Base-by-base conservation (phyloP, 192 early-diverging fungal genomes). In the Coemansia sp. region DNA sequence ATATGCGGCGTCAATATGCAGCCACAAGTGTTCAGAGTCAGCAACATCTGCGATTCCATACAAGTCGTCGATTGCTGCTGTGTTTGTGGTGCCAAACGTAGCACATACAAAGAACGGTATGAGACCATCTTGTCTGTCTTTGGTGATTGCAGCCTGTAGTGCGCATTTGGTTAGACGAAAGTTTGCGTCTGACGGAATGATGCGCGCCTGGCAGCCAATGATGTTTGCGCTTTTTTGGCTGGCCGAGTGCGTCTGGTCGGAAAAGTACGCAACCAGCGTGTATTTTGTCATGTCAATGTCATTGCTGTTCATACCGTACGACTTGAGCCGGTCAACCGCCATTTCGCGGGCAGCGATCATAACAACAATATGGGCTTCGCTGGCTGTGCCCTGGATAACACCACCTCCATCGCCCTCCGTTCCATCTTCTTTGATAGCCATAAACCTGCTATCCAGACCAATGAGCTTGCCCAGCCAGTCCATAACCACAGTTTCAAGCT, bases 401-500 rank as follows among this genome's bases (percentile, higher is more conserved):
- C 87, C 87, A 7, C 87, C 85, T 28, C 86, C 86, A 10, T 66
- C n/a, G 5, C 83, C 83, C 24, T 84, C 69, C 1, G 72, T 66
- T 23, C 76, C 69, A 28, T 76, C 71, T 9, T 69, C 68, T 26
- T 71, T 71, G 23, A 68, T 69, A 28, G 83, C 64, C 46, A 82
- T 38, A 61, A 82, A 89, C n/a, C 70, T 68, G 40, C 68, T 75
- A 42, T 84, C 82, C 5, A 89, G 66, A 0, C 84, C 85, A 10
- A 89, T 63, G 7, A 86, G 69, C 77, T 86, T 87, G 11, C 55
- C 84, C 0, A 88, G 67, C 87, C 88, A 88, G 64, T 89, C 86
- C 68, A 84, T 64, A 12, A 82, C 78, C 40, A 88, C 73, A 0
- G 70, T 76, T 55, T 89, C 86, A 4, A 89, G 74, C 70, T 89